These are phyloP conservation scores for Monosporozyma aerobia DNA, from an alignment of 805 yeast genomes.

Conservation along the genomic window DNA sequence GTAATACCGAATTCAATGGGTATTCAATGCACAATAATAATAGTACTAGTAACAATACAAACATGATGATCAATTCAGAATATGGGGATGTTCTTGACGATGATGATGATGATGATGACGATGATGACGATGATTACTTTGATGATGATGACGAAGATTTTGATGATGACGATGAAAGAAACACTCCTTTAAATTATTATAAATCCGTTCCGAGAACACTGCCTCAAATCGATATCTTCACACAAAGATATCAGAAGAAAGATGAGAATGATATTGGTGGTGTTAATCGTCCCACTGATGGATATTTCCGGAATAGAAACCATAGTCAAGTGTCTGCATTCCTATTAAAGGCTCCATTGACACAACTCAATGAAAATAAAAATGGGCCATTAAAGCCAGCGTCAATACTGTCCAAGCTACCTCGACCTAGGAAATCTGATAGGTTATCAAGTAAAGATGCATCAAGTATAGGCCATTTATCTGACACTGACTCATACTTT, in stretches of 20 bases:
- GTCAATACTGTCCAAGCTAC: not conserved
- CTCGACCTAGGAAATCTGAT: not conserved
- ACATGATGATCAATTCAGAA: not conserved
- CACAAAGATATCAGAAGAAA: not conserved
- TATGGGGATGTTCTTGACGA: not conserved
- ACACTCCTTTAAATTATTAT: not conserved
- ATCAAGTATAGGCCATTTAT: not conserved
- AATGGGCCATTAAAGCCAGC: not conserved
- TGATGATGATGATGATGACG: constrained; percentile 1
- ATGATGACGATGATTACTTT: constrained; percentile 2
- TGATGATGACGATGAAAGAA: constrained; percentile 1
- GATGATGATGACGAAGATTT: constrained; percentile 3
- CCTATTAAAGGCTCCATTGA: not conserved
- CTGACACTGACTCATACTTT: not conserved
- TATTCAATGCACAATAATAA: not conserved
- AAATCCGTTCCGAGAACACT: constrained; percentile 3
- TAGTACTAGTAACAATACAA: not conserved
- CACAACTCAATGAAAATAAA: not conserved
- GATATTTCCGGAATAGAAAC: not conserved
- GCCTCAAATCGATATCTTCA: constrained; percentile 3
- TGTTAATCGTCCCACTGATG: not conserved
- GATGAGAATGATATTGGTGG: not conserved
- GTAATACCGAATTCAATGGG: not conserved
- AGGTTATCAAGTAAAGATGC: not conserved
- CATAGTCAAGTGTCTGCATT: not conserved